Base-by-base conservation (phyloP, 768 basidiomycete genomes). In the Suillus bovinus region DNA sequence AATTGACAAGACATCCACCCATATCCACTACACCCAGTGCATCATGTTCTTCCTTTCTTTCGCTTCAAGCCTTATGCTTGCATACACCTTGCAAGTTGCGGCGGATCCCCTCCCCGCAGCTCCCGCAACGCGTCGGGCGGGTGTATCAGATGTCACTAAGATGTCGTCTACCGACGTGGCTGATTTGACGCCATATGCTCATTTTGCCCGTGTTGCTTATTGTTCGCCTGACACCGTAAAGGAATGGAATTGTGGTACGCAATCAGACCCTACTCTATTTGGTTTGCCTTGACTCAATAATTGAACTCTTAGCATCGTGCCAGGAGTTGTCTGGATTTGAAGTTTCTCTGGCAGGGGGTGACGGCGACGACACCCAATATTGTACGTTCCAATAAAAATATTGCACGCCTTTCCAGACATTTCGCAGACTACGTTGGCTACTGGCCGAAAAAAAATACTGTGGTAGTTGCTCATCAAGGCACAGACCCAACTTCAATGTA, bases 391-490 rank as follows among this genome's bases (percentile, higher is more conserved):
- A 38, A n/a, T 34, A 34, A 53, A 52, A 5, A 54, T 17, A 34
- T 60, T 27, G 5, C 4, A 27, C 16, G 20, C 29, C 33, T 47
- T 34, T 50, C 16, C 38, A 16, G 29, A 52, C 20, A 52, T 31
- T 52, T 46, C 27, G 5, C 59, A 86, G 84, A 75, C 64, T 86
- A 80, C 67, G 84, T 86, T 22, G 86, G 86, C 5, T 85, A 81
- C 65, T 86, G 83, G 77, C 80, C 81, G 1, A 64, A 73, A 10
- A 71, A 81, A 62, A 76, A 80, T 60, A 76, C 84, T 3, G 78
- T 87, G 41, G 79, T 88, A n/a, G 84, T 87, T 7, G 81, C 81
- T 1, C 86, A 86, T 64, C 77, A 88, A 67, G 86, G 86, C 14
- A 87, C 86, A 5, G 83, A 88, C 63, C 83, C 85, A 8, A 79